phyloP scores from a whole-genome alignment of 306 rosid species.

The Leucaena leucocephala region DNA sequence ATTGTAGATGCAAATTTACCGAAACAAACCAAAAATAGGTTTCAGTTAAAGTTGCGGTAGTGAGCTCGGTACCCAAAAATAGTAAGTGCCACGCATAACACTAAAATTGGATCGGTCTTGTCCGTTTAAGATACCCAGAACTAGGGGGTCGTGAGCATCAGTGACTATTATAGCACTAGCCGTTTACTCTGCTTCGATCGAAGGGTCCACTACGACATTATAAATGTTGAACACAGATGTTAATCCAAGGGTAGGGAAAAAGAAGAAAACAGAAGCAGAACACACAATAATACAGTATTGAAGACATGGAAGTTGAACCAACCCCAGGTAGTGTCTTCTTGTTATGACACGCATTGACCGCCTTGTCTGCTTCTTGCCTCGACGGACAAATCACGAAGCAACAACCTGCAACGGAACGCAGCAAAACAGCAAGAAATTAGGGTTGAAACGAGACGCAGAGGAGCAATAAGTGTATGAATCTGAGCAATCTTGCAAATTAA shows the following conservation, averaged over 20 bases:
- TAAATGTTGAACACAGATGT: background rate
- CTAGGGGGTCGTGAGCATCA: conserved; percentile 30
- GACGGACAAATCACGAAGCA: conserved; percentile 94
- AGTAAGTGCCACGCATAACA: conserved; percentile 22
- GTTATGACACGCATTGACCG: conserved; percentile 94
- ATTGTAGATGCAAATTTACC: background rate
- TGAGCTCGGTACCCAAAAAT: conserved; percentile 38
- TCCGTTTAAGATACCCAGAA: conserved; percentile 36
- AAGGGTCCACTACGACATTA: conserved; percentile 21
- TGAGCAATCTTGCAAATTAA: conserved; percentile 19
- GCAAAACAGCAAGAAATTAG: conserved; percentile 39
- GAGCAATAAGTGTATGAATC: background rate
- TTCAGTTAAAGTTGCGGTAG: conserved; percentile 5
- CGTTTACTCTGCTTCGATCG: conserved; percentile 26
- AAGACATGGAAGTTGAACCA: conserved; percentile 34
- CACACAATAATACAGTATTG: background rate
- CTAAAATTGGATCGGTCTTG: conserved; percentile 33
- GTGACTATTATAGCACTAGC: conserved; percentile 11
- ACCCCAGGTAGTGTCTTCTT: conserved; percentile 93
- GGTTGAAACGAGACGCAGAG: conserved; percentile 20
- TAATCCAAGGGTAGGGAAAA: background rate
- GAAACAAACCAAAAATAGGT: background rate
- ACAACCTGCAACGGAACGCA: conserved; percentile 60
- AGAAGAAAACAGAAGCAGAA: background rate
- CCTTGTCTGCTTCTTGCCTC: conserved; percentile 92